These are phyloP conservation scores for Sergeia podlipaevii DNA, from an alignment of 208 protist genomes.

Conservation along the genomic window DNA sequence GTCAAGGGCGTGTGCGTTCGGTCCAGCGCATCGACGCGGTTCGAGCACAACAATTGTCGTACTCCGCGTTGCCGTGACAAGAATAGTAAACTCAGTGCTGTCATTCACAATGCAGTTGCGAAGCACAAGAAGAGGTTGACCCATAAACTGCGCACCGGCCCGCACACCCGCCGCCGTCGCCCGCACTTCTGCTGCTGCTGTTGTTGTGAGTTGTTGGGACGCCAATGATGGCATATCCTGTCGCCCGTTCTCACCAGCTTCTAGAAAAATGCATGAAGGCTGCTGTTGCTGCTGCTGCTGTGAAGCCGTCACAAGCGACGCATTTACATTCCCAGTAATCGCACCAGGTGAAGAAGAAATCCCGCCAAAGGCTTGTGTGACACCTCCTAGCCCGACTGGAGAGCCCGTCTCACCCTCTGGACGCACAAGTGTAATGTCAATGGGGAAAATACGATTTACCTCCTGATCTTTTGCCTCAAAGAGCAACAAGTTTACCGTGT, in stretches of 20 bases:
- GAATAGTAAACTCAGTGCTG: slow-evolving; percentile 60
- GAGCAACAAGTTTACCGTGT: slow-evolving; percentile 74
- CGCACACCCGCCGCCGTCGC: not conserved
- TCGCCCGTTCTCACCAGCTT: too few relatives aligned
- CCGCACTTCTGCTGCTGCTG: too few relatives aligned
- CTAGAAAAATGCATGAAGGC: too few relatives aligned
- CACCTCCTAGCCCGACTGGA: not conserved
- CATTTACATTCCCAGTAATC: too few relatives aligned
- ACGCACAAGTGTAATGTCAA: slow-evolving; percentile 70
- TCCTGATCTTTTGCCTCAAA: slow-evolving; percentile 84
- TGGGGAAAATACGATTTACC: slow-evolving; percentile 71
- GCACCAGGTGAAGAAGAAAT: too few relatives aligned
- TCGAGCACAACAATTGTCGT: slow-evolving; percentile 79
- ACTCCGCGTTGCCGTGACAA: slow-evolving; percentile 33
- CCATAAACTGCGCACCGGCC: slow-evolving; percentile 42
- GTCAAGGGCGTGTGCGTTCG: slow-evolving; percentile 39
- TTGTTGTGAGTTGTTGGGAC: too few relatives aligned
- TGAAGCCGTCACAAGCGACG: too few relatives aligned
- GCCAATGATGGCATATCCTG: too few relatives aligned
- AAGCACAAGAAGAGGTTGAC: slow-evolving; percentile 56
- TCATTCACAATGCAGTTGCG: slow-evolving; percentile 74
- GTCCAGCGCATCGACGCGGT: slow-evolving; percentile 49
- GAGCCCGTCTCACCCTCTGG: slow-evolving; percentile 40
- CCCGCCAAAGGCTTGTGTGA: too few relatives aligned
- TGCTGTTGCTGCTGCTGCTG: too few relatives aligned